phyloP scores from a whole-genome alignment of 2,329 filamentous ascomycete genomes.

The Arachnomyces sp. region DNA sequence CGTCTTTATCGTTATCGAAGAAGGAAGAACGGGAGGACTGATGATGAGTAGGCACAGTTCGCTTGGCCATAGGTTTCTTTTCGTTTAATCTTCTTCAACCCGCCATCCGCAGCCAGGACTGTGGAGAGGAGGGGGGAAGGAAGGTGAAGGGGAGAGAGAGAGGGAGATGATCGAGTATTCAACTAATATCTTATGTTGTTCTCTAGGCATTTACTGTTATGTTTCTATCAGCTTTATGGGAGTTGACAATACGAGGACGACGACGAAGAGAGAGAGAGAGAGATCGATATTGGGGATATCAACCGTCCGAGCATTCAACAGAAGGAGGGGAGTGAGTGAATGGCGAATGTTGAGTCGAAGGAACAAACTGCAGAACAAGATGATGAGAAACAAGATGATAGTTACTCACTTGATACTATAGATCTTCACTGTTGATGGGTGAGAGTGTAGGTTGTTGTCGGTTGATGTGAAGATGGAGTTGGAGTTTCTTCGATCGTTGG shows the following conservation, averaged over 20 bases:
- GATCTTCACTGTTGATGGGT: conserved; percentile 11
- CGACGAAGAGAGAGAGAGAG: conserved; percentile 8
- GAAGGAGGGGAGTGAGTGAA: conserved; percentile 12
- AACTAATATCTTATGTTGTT: conserved; percentile 5
- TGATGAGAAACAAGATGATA: conserved; percentile 10
- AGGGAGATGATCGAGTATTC: conserved; percentile 4
- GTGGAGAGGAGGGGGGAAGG: conserved; percentile 17
- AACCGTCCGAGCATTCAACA: too few species aligned
- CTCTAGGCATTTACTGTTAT: too few species aligned
- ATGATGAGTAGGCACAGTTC: conserved; percentile 36
- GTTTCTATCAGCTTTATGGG: too few species aligned
- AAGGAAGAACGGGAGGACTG: conserved; percentile 29
- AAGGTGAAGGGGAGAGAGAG: conserved; percentile 9
- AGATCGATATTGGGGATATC: neutral
- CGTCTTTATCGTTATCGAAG: too few species aligned
- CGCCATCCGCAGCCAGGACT: conserved; percentile 33
- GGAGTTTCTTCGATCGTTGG: neutral
- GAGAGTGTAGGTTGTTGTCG: neutral
- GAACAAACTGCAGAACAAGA: conserved; percentile 12
- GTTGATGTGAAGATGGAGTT: conserved; percentile 1
- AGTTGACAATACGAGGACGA: conserved; percentile 3
- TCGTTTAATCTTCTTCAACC: conserved; percentile 22
- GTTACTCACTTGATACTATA: conserved; percentile 19
- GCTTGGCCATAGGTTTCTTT: conserved; percentile 41
- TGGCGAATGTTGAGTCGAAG: conserved; percentile 11